Evolutionary conservation across 2,329 filamentous ascomycete species (phyloP).

Genomic region (Beauveria rudraprayagi): DNA sequence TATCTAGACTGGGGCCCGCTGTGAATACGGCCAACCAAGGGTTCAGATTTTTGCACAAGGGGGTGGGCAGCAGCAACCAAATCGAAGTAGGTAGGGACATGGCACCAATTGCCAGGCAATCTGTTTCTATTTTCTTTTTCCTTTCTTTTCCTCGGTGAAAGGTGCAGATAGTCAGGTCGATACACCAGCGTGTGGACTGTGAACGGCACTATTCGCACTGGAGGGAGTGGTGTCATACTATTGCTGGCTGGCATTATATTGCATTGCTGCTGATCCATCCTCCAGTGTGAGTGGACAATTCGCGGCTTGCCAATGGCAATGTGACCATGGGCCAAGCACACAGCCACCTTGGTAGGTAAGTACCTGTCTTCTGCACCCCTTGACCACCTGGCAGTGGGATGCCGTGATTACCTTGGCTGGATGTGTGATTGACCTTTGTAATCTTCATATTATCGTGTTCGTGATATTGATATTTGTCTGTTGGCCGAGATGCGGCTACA

Average conservation of each 20-base stretch:
- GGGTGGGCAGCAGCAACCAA: background rate
- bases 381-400: background rate
- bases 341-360: background rate
- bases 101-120: no score
- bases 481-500: no score
- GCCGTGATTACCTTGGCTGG: background rate
- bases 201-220: background rate
- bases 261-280: background rate
- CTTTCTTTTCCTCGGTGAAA: no score
- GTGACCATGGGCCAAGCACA: background rate
- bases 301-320: background rate
- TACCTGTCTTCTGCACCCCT: background rate
- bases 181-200: background rate
- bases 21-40: conserved; percentile 1
- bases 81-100: background rate
- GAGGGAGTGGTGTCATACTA: conserved; percentile 1
- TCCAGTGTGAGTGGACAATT: background rate
- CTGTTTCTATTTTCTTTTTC: no score
- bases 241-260: background rate
- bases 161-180: background rate
- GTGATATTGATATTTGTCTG: no score
- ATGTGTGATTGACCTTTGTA: background rate
- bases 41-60: background rate
- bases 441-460: background rate
- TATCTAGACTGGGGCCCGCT: background rate